A percentile compares a stretch with the other conserved stretches of the same genome.
Evolutionary conservation across 805 yeast species (phyloP).

Genomic region (Naumovozyma baii): DNA sequence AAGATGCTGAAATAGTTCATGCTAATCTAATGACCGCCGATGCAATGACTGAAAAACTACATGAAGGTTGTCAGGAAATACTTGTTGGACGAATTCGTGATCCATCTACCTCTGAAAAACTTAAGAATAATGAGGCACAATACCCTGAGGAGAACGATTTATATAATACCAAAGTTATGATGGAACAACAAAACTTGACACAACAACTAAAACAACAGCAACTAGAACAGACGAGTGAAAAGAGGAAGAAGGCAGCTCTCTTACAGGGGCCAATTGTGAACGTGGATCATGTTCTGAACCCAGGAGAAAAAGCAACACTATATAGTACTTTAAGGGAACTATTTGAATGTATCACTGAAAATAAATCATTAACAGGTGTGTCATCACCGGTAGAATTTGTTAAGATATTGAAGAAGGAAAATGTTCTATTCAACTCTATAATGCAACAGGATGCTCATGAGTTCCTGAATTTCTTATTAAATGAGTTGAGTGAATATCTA

Average conservation of each 20-base stretch:
- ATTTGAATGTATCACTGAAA: constrained; percentile 75
- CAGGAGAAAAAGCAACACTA: constrained; percentile 34
- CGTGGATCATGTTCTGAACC: constrained; percentile 50
- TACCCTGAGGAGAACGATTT: neutral
- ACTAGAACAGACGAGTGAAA: constrained; percentile 40
- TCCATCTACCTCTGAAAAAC: neutral
- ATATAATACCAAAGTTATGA: neutral
- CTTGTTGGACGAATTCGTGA: constrained; percentile 21
- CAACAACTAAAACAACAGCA: neutral
- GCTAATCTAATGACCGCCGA: constrained; percentile 21
- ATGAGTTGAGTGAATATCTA: constrained; percentile 48
- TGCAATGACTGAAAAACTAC: constrained; percentile 22
- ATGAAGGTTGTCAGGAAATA: constrained; percentile 20
- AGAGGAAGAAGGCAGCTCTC: constrained; percentile 67
- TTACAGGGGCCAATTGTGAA: constrained; percentile 76
- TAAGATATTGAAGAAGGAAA: constrained; percentile 67
- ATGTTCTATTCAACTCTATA: constrained; percentile 73
- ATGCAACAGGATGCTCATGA: constrained; percentile 99
- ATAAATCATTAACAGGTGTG: constrained; percentile 61
- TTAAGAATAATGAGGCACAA: neutral
- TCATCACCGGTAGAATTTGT: constrained; percentile 74
- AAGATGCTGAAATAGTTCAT: constrained; percentile 6
- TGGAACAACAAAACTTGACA: neutral
- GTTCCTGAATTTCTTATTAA: constrained; percentile 77
- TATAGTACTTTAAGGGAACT: constrained; percentile 71